A percentile compares a stretch with the other conserved stretches of the same genome.
These are phyloP conservation scores for Salix koriyanagi DNA, from an alignment of 345 rosid genomes.

Conservation along the genomic window DNA sequence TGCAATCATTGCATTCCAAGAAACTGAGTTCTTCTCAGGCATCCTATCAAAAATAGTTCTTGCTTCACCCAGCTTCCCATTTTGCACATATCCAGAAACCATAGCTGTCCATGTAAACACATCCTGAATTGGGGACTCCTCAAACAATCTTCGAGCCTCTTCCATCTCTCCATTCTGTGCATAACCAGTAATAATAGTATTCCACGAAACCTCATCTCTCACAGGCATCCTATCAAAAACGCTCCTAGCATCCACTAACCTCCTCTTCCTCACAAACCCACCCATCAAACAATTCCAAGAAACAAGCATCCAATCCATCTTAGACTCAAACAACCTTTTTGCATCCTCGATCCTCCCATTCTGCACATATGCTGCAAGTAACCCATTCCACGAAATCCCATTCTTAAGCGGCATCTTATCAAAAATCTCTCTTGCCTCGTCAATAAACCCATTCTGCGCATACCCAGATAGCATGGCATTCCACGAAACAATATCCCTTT, in stretches of 20 bases:
- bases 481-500: slow-evolving; percentile 52
- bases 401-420: slow-evolving; percentile 51
- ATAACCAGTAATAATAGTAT: slow-evolving; percentile 53
- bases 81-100: slow-evolving; percentile 62
- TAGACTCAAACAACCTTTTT: slow-evolving; percentile 38
- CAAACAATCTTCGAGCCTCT: slow-evolving; percentile 51
- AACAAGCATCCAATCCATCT: slow-evolving; percentile 47
- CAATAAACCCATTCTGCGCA: slow-evolving; percentile 46
- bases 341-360: slow-evolving; percentile 60
- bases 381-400: slow-evolving; percentile 51
- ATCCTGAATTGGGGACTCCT: slow-evolving; percentile 48
- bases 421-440: slow-evolving; percentile 50
- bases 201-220: slow-evolving; percentile 60
- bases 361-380: slow-evolving; percentile 60
- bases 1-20: slow-evolving; percentile 75
- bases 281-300: slow-evolving; percentile 71
- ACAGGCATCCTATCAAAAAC: slow-evolving; percentile 45
- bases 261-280: slow-evolving; percentile 52
- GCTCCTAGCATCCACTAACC: slow-evolving; percentile 39
- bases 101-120: slow-evolving; percentile 69
- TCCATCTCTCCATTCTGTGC: slow-evolving; percentile 49
- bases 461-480: slow-evolving; percentile 51
- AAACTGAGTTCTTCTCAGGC: slow-evolving; percentile 53
- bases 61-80: slow-evolving; percentile 50
- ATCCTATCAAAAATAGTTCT: slow-evolving; percentile 45